Percentiles rank a stretch among this genome's conserved stretches.
Conservation (phyloP, 768 basidiomycete species). For the Boletus rubroflammeus region DNA sequence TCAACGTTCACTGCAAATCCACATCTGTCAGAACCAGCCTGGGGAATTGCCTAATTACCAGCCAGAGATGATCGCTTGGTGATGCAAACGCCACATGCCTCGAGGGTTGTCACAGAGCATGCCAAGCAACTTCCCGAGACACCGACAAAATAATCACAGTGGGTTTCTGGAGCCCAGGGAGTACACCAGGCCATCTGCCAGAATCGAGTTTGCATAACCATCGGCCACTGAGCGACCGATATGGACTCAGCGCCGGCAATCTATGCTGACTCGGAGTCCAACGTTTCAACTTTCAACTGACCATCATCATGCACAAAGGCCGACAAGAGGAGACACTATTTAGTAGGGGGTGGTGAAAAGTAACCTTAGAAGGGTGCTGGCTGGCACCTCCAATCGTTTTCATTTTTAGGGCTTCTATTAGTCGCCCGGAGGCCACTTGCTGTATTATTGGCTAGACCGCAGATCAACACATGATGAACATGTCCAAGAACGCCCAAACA, state of each 20-base stretch:
- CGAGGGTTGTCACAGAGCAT: neutral
- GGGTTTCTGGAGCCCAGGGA: neutral
- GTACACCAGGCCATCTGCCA: neutral
- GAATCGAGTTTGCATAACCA: no score
- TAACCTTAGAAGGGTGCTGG: neutral
- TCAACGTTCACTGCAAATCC: neutral
- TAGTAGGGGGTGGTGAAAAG: neutral
- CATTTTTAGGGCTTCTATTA: neutral
- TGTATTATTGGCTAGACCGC: constrained; percentile 2
- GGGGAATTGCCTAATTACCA: no score
- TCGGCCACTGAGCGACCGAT: neutral
- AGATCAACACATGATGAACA: neutral
- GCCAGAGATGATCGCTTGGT: neutral
- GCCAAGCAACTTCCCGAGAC: neutral
- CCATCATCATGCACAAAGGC: neutral
- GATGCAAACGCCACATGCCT: neutral
- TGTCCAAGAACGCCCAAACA: neutral
- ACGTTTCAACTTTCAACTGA: neutral
- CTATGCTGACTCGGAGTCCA: neutral
- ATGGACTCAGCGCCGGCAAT: neutral
- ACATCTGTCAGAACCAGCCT: neutral
- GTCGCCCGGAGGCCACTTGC: constrained; percentile 8
- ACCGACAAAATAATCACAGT: neutral
- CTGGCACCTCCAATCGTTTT: neutral
- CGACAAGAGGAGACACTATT: neutral